Percentiles rank a stretch among this genome's conserved stretches.
Conservation (phyloP, 306 rosid species). For the Astragalus membranaceus region DNA sequence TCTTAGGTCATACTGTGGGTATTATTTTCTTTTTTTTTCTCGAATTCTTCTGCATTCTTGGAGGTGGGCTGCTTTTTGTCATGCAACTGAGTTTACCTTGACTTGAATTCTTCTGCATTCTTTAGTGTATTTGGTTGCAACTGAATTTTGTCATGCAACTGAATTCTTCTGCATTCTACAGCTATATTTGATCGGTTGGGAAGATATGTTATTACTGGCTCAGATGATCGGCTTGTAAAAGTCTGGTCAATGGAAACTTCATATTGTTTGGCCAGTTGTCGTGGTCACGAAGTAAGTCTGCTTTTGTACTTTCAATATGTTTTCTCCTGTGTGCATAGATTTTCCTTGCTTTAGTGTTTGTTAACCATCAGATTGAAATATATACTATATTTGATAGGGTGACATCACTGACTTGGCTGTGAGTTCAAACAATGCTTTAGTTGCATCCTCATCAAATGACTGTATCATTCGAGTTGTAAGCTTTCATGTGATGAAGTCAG, state of each 20-base stretch:
- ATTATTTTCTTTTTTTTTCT: slow-evolving; percentile 1
- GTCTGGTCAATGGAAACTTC: slow-evolving; percentile 99
- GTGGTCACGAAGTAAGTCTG: slow-evolving; percentile 91
- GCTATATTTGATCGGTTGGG: slow-evolving; percentile 93
- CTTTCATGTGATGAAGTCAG: slow-evolving; percentile 7
- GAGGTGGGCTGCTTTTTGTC: slow-evolving; percentile 10
- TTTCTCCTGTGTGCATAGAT: background rate
- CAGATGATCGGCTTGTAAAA: slow-evolving; percentile 98
- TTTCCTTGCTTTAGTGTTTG: slow-evolving; percentile 1
- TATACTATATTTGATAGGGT: slow-evolving; percentile 54
- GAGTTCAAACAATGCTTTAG: slow-evolving; percentile 93
- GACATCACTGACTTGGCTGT: slow-evolving; percentile 99
- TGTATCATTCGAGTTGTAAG: slow-evolving; percentile 94
- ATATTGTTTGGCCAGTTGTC: slow-evolving; percentile 95
- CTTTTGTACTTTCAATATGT: slow-evolving; percentile 5
- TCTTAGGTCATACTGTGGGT: background rate
- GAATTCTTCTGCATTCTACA: slow-evolving; percentile 38
- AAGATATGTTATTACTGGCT: slow-evolving; percentile 90
- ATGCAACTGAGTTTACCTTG: slow-evolving; percentile 25
- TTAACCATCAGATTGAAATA: slow-evolving; percentile 18
- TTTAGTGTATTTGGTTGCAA: background rate
- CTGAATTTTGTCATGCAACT: slow-evolving; percentile 17
- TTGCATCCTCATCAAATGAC: slow-evolving; percentile 97
- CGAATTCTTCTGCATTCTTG: slow-evolving; percentile 8
- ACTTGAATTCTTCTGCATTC: background rate